Evolutionary conservation across 2,329 filamentous ascomycete species (phyloP).

Genomic region (Aspergillus cejpii): DNA sequence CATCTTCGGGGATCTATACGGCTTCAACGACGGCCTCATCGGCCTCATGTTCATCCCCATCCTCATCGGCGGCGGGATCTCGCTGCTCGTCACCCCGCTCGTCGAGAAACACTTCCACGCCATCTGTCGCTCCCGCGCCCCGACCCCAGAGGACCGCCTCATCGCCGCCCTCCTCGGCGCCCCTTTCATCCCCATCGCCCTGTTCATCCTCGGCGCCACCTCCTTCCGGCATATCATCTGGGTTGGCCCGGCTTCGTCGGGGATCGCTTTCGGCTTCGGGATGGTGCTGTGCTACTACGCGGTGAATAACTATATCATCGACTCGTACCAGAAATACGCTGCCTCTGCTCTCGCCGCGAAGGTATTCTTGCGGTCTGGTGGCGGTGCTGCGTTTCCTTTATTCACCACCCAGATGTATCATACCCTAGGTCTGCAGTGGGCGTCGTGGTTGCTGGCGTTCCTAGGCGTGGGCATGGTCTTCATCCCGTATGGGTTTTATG

Average conservation of each 20-base stretch:
- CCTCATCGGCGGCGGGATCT: constrained; percentile 27
- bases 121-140: constrained; percentile 54
- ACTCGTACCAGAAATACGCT: constrained; percentile 46
- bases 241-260: constrained; percentile 52
- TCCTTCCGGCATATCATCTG: constrained; percentile 53
- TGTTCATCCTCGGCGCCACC: constrained; percentile 58
- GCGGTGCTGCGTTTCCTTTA: constrained; percentile 65
- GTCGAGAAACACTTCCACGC: constrained; percentile 71
- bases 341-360: constrained; percentile 43
- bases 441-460: constrained; percentile 61
- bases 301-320: constrained; percentile 67
- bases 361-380: constrained; percentile 48
- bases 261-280: constrained; percentile 65
- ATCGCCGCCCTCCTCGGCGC: constrained; percentile 68
- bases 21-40: constrained; percentile 32
- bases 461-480: constrained; percentile 10
- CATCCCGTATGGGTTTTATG: constrained; percentile 11
- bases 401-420: constrained; percentile 73
- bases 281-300: constrained; percentile 75
- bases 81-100: constrained; percentile 27
- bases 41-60: constrained; percentile 41
- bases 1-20: constrained; percentile 66
- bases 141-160: constrained; percentile 66
- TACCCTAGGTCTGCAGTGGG: constrained; percentile 66
- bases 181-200: constrained; percentile 58